phyloP scores from a whole-genome alignment of 2,329 filamentous ascomycete species.

The Diplodia scrobiculata region DNA sequence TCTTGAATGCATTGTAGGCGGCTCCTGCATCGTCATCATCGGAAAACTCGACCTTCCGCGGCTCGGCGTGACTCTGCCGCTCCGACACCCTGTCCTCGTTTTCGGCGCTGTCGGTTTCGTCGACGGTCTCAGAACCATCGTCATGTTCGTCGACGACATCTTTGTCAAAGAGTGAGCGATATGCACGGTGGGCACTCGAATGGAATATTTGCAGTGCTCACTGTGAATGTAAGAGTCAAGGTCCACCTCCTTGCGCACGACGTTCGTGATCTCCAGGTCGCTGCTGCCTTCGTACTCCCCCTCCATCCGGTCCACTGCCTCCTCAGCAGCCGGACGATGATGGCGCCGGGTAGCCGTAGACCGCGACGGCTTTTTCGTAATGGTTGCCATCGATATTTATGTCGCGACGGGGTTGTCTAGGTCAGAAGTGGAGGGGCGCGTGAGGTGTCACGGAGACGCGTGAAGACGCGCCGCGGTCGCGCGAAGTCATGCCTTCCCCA shows the following conservation, averaged over 20 bases:
- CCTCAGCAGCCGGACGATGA: background rate
- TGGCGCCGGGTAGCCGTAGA: background rate
- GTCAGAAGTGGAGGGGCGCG: background rate
- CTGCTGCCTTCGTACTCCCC: conserved; percentile 32
- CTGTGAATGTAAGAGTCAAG: conserved; percentile 42
- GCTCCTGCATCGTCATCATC: conserved; percentile 60
- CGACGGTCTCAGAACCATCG: conserved; percentile 4
- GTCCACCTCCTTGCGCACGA: conserved; percentile 37
- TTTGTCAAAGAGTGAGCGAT: background rate
- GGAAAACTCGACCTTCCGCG: conserved; percentile 31
- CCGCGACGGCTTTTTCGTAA: conserved; percentile 10
- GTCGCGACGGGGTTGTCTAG: background rate
- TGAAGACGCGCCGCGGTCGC: background rate
- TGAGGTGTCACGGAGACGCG: conserved; percentile 1
- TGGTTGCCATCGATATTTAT: conserved; percentile 13
- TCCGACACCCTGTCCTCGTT: background rate
- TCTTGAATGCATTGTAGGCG: conserved; percentile 66
- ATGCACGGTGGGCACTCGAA: background rate
- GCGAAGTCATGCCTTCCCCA: conserved; percentile 10
- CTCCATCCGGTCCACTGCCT: conserved; percentile 29
- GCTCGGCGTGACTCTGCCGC: background rate
- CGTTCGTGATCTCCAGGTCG: conserved; percentile 49
- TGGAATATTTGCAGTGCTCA: conserved; percentile 6
- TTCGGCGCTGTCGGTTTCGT: conserved; percentile 12
- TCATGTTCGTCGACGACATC: conserved; percentile 5